A percentile compares a stretch with the other conserved stretches of the same genome.
phyloP scores from a whole-genome alignment of 1,284 basidiomycete genomes.

The Phylloporus sp. region DNA sequence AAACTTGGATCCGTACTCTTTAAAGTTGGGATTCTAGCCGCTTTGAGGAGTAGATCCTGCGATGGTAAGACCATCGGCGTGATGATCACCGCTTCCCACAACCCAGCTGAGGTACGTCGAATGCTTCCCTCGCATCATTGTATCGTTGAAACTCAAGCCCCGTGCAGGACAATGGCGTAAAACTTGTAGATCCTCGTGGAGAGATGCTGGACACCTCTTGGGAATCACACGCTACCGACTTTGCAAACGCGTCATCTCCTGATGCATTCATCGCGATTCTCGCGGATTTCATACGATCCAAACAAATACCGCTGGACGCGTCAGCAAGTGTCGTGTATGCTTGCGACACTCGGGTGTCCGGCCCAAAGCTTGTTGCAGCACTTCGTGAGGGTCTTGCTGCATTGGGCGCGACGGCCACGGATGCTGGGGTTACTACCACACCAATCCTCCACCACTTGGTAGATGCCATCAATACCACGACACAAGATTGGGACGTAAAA shows the following conservation, averaged over 20 bases:
- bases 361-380: constrained; percentile 79
- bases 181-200: constrained; percentile 96
- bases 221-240: constrained; percentile 86
- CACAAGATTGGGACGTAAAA: constrained; percentile 78
- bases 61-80: constrained; percentile 94
- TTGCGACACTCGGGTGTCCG: constrained; percentile 92
- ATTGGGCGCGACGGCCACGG: constrained; percentile 64
- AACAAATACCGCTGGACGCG: constrained; percentile 80
- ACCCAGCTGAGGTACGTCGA: constrained; percentile 83
- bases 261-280: constrained; percentile 76
- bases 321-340: constrained; percentile 89
- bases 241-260: constrained; percentile 87
- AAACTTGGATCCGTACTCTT: constrained; percentile 93
- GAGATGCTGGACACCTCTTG: constrained; percentile 98
- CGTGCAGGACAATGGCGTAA: constrained; percentile 94
- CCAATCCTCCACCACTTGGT: constrained; percentile 98
- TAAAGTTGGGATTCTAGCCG: constrained; percentile 91
- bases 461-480: constrained; percentile 85
- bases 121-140: constrained; percentile 1
- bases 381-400: constrained; percentile 85
- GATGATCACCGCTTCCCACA: constrained; percentile 99
- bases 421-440: constrained; percentile 90
- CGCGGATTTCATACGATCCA: constrained; percentile 62
- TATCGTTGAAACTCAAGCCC: constrained; percentile 1
- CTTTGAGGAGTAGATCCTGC: constrained; percentile 87